Percentiles rank a stretch among this genome's conserved stretches.
These are phyloP conservation scores for Epichloe typhina DNA, from an alignment of 2,329 filamentous ascomycete genomes.

Conservation along the genomic window DNA sequence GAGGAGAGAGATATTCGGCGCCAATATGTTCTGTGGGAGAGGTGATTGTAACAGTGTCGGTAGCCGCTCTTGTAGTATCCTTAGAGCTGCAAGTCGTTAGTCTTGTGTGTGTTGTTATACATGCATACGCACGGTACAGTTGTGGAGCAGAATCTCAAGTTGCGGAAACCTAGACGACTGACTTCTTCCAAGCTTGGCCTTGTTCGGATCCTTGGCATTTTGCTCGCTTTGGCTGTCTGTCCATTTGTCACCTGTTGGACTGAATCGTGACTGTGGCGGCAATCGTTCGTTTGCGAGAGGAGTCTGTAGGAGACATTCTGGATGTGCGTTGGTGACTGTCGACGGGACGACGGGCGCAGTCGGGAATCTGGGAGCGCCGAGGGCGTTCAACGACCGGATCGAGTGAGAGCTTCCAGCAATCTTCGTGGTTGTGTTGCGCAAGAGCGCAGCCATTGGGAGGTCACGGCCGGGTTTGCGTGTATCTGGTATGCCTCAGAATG, in stretches of 20 bases:
- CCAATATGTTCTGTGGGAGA: constrained; percentile 61
- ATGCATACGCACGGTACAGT: too few species aligned
- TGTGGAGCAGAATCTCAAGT: too few species aligned
- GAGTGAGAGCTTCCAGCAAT: constrained; percentile 9
- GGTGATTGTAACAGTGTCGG: constrained; percentile 54
- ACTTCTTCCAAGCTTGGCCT: constrained; percentile 52
- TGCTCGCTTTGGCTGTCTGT: constrained; percentile 18
- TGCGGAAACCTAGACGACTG: constrained; percentile 12
- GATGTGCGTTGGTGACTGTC: neutral
- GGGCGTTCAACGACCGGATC: neutral
- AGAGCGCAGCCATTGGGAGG: constrained; percentile 21
- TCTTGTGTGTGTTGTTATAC: neutral
- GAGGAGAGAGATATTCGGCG: constrained; percentile 57
- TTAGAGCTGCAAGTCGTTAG: constrained; percentile 34
- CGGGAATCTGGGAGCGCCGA: neutral
- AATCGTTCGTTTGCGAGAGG: constrained; percentile 1
- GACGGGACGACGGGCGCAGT: neutral
- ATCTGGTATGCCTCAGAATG: neutral
- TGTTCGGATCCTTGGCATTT: constrained; percentile 37
- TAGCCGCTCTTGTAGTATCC: constrained; percentile 52
- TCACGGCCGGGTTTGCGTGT: neutral
- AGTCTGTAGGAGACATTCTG: neutral
- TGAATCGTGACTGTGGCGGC: constrained; percentile 16
- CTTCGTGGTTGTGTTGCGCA: constrained; percentile 9
- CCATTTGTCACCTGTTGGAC: constrained; percentile 18